Conservation (phyloP, 345 rosid genomes). For the Physaria fendleri region DNA sequence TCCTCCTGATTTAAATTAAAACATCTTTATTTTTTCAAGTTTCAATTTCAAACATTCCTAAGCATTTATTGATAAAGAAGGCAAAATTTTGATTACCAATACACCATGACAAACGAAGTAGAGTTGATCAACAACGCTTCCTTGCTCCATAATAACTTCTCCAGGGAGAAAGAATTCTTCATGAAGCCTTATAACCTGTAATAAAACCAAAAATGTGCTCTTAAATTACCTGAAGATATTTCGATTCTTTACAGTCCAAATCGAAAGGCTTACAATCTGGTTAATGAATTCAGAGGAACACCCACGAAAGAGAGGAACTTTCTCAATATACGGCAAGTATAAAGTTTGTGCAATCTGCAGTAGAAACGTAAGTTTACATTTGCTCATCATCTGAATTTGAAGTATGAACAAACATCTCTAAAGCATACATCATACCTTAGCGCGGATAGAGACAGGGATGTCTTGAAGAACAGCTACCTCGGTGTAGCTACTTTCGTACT, state of each 20-base stretch:
- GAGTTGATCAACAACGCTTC: conserved; percentile 61
- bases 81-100: conserved; percentile 37
- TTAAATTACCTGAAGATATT: not conserved
- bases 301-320: conserved; percentile 58
- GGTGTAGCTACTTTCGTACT: conserved; percentile 47
- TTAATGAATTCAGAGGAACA: conserved; percentile 76
- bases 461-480: conserved; percentile 74
- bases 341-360: conserved; percentile 69
- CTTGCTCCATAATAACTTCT: conserved; percentile 73
- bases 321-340: conserved; percentile 61
- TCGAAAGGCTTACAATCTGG: conserved; percentile 56
- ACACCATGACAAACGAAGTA: conserved; percentile 70
- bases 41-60: not conserved
- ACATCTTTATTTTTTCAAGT: not conserved
- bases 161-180: conserved; percentile 83
- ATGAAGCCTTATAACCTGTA: conserved; percentile 58
- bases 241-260: not conserved
- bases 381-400: not conserved
- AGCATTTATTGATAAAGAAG: not conserved
- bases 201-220: not conserved
- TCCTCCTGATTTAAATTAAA: conserved; percentile 44
- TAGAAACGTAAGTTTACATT: not conserved
- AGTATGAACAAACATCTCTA: not conserved
- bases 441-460: conserved; percentile 63
- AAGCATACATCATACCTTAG: conserved; percentile 42